Conservation (phyloP, 345 rosid genomes). For the Combretum micranthum region DNA sequence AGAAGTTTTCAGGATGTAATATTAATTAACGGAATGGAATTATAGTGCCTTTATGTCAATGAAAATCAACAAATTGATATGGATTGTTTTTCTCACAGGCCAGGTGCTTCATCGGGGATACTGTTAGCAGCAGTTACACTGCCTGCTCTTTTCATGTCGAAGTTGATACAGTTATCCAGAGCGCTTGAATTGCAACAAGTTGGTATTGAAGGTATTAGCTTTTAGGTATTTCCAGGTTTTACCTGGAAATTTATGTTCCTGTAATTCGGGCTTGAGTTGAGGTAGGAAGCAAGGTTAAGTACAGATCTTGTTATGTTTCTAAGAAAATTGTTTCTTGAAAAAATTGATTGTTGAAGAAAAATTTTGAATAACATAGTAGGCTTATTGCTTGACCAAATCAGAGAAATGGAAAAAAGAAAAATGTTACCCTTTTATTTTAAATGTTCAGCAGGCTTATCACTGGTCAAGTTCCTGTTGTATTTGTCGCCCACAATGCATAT, state of each 20-base stretch:
- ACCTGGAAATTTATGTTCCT: background rate
- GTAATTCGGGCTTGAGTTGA: background rate
- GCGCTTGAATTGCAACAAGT: conserved; percentile 41
- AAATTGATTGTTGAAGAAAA: too few relatives aligned
- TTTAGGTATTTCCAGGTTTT: background rate
- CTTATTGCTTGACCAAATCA: too few relatives aligned
- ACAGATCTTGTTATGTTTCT: too few relatives aligned
- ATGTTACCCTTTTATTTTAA: too few relatives aligned
- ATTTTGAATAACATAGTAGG: too few relatives aligned
- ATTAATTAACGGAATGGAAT: background rate
- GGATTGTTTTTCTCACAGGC: conserved; percentile 29
- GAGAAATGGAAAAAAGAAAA: too few relatives aligned
- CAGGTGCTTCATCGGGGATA: conserved; percentile 87
- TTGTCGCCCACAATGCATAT: conserved; percentile 11
- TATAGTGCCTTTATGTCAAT: background rate
- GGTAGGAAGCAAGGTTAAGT: background rate
- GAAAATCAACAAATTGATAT: background rate
- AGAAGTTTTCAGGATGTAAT: background rate
- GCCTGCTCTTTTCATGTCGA: conserved; percentile 69
- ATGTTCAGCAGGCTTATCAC: too few relatives aligned
- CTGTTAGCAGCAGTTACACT: conserved; percentile 75
- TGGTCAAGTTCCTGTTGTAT: background rate
- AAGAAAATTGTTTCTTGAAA: too few relatives aligned
- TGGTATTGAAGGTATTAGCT: conserved; percentile 41
- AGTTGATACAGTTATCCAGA: conserved; percentile 68